Evolutionary conservation across 2,329 filamentous ascomycete genomes (phyloP), one percentile per base, ranked within the genome.

Genomic region (Sarocladiaceae sp.): DNA sequence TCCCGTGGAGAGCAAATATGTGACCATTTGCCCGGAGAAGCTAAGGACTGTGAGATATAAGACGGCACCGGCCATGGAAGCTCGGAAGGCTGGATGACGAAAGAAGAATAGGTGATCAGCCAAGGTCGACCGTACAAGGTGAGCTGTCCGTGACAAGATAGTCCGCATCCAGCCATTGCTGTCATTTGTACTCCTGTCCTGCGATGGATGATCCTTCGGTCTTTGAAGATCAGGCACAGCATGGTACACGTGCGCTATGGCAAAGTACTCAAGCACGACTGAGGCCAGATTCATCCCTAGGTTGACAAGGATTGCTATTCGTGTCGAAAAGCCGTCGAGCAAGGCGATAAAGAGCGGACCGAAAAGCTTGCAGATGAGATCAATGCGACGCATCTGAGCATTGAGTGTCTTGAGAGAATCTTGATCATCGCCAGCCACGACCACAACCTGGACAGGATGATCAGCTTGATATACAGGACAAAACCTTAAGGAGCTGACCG

Each of bases 21-120:
- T 84, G 51, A 84, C 71, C 80, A 86, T 85, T 58, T 84, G 83
- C 0, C 80, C 81, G 0, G 71, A 70, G 57, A 84, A 83, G 6
- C 72, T 76, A 3, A 84, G 66, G 0, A 83, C 80, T 0, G 80
- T 87, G 47, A 86, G 70, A 60, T 86, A 86, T 1, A 86, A 75
- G 0, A 87, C 64, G 0, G 80, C 72, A 0, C 79, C 68, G 0
- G 83, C 71, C 48, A 87, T 72, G 0, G 83, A 87, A 0, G 84
- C 77, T 1, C 84, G 66, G 55, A 86, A 79, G 1, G 77, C 82
- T 0, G 66, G 69, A 55, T 86, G 81, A 3, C 63, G 59, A 54
- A 79, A 58, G 61, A 86, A 87, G 26, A 72, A 70, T 0, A 50
- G 8, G 44, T 48, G 44, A 17, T 48, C 44, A 6, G 17, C 11